Conservation (phyloP, 495 filamentous ascomycete genomes). For the Lophium mytilinum region DNA sequence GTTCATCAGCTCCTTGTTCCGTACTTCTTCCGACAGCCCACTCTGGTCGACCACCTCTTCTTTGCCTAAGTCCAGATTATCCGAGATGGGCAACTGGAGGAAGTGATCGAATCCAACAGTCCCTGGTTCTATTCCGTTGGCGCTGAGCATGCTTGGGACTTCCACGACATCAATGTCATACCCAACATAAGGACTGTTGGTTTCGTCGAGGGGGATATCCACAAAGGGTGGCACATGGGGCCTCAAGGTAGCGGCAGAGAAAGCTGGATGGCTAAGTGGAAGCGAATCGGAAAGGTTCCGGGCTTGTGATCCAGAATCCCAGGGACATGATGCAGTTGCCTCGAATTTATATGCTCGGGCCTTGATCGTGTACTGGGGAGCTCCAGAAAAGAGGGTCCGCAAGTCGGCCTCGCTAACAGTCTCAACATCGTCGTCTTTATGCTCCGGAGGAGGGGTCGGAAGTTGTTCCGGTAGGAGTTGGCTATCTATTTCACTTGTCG, state of each 20-base stretch:
- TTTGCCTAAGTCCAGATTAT: slow-evolving; percentile 42
- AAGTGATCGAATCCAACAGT: slow-evolving; percentile 69
- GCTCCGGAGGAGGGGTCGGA: slow-evolving; percentile 2
- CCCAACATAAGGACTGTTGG: slow-evolving; percentile 29
- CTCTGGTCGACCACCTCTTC: slow-evolving; percentile 22
- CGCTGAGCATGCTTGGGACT: slow-evolving; percentile 67
- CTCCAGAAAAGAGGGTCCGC: slow-evolving; percentile 66
- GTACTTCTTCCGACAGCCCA: slow-evolving; percentile 11
- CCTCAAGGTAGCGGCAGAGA: slow-evolving; percentile 41
- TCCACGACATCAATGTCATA: slow-evolving; percentile 53
- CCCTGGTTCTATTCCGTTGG: slow-evolving; percentile 62
- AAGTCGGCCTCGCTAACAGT: slow-evolving; percentile 50
- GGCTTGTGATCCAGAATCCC: slow-evolving; percentile 55
- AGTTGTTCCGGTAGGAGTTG: background rate
- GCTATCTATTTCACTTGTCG: background rate
- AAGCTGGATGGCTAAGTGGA: slow-evolving; percentile 40
- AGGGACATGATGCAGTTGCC: slow-evolving; percentile 61
- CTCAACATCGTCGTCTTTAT: slow-evolving; percentile 1
- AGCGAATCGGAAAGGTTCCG: slow-evolving; percentile 55
- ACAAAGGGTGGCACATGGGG: slow-evolving; percentile 37
- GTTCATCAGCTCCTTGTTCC: slow-evolving; percentile 28
- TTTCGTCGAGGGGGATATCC: slow-evolving; percentile 28
- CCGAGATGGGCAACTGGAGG: slow-evolving; percentile 58
- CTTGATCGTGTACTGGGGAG: slow-evolving; percentile 59
- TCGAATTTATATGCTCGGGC: slow-evolving; percentile 46